phyloP scores from a whole-genome alignment of 495 filamentous ascomycete species.

The Podospora bellae-mahoneyi region DNA sequence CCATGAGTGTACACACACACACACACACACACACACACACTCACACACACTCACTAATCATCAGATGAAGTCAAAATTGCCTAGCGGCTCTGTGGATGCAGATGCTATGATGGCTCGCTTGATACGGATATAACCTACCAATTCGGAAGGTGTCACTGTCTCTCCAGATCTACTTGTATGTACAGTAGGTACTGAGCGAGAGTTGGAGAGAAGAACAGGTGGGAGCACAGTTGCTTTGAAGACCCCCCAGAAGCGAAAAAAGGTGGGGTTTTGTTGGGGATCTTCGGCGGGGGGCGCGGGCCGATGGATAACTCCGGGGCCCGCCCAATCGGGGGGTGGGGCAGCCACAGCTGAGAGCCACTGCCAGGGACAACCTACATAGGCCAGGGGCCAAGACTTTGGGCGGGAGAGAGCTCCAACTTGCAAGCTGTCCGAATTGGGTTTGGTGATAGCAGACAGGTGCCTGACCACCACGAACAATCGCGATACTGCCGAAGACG shows the following conservation, averaged over 20 bases:
- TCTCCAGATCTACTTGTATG: background rate
- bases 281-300: background rate
- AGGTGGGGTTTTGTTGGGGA: background rate
- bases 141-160: constrained; percentile 12
- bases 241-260: background rate
- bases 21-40: background rate
- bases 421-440: background rate
- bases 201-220: background rate
- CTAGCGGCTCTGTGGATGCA: constrained; percentile 2
- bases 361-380: background rate
- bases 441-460: background rate
- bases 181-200: too few species aligned
- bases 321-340: background rate
- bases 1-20: background rate
- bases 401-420: background rate
- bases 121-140: background rate
- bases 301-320: background rate
- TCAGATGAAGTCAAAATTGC: constrained; percentile 1
- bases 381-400: background rate
- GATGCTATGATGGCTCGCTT: constrained; percentile 9
- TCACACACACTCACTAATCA: background rate
- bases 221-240: background rate
- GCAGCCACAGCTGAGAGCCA: background rate
- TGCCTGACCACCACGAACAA: too few species aligned
- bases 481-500: background rate